These are phyloP conservation scores for Cenchrus fungigraminus DNA, from an alignment of 176 grass and related monocot genomes.

Conservation along the genomic window DNA sequence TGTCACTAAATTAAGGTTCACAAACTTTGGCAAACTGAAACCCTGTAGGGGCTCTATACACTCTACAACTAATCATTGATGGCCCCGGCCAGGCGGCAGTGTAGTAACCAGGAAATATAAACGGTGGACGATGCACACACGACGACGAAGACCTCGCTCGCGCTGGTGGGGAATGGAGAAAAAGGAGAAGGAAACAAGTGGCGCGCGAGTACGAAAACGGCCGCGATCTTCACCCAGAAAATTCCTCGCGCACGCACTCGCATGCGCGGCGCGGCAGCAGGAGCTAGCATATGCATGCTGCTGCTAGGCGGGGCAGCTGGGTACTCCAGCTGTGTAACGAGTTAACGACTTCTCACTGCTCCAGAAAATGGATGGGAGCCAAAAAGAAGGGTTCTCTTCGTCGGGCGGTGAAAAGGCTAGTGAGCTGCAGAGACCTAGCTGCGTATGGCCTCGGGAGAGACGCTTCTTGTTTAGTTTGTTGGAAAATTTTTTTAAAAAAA, in stretches of 20 bases:
- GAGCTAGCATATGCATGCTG: background rate
- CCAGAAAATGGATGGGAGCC: background rate
- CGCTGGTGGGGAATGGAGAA: background rate
- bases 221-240: conserved; percentile 5
- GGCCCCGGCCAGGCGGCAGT: background rate
- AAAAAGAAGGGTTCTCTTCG: background rate
- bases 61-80: conserved; percentile 26
- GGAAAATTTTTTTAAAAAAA: too few species aligned
- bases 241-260: background rate
- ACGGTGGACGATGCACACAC: background rate
- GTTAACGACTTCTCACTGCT: conserved; percentile 11
- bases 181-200: background rate
- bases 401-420: conserved; percentile 20
- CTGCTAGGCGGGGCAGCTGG: background rate
- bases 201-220: background rate
- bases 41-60: background rate
- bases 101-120: background rate
- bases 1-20: background rate
- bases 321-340: too few species aligned
- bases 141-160: background rate
- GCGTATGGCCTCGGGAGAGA: background rate
- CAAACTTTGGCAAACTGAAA: background rate
- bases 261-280: background rate
- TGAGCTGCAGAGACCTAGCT: background rate
- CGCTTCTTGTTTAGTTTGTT: background rate